Base-by-base conservation (phyloP, 805 yeast species). In the Teunomyces stri region DNA sequence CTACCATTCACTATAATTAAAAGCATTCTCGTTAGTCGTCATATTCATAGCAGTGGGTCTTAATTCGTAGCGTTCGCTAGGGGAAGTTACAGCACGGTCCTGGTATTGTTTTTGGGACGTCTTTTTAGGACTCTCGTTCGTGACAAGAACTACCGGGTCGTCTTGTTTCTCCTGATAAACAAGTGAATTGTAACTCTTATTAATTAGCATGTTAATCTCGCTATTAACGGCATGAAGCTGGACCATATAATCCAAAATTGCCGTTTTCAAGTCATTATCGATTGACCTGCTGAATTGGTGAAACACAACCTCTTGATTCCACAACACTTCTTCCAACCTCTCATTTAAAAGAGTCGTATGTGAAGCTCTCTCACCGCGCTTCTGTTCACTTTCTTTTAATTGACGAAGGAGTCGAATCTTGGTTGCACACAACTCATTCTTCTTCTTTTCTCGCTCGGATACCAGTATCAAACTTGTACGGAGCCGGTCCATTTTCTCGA, bases 261-360 rank as follows among this genome's bases (percentile, higher is more conserved):
- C 62, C 13, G 70, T 73, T 48, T 69, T 74, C 51, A 82, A 65
- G 10, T 73, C 71, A 22, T 61, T 68, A 38, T 70, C 68, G 18
- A 82, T 74, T 0, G 81, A 68, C 40, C 80, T 68, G 6, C 69
- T 64, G 42, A 74, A 68, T 56, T 82, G 86, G 27, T 70, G 75
- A 49, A 77, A 77, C 5, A 79, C 78, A 18, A 81, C 76, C 46
- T 72, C 79, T n/a, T 78, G 66, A 31, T 79, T 73, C 50, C 75
- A 70, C 37, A 70, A 69, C 46, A 75, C 62, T 51, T 78, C 81
- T 57, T 81, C 86, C 29, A 81, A 57, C 44, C 70, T 68, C 54
- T 82, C 87, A 47, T 66, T 68, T 1, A 76, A 61, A 15, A 79
- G 58, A 12, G 72, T 61, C 0, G 80, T 70, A 6, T 60, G 62